Percentiles rank a stretch among this genome's conserved stretches.
Evolutionary conservation across 1,284 basidiomycete genomes (phyloP).

Genomic region (Vanrija pseudolonga): DNA sequence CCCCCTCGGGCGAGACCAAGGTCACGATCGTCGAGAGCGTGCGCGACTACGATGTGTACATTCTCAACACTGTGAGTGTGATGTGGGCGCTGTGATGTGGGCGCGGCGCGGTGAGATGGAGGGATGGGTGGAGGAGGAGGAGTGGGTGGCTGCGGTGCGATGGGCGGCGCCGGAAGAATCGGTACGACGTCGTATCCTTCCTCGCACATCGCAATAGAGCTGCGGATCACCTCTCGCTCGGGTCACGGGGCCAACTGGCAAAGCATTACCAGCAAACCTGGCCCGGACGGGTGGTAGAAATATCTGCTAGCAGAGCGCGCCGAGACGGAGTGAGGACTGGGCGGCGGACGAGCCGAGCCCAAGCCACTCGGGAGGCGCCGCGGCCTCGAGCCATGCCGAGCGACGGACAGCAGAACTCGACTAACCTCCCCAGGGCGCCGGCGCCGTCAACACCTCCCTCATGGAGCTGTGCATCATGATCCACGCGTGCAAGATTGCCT

Average conservation of each 20-base stretch:
- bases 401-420: too few species aligned
- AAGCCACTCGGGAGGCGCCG: constrained; percentile 24
- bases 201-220: too few species aligned
- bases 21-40: constrained; percentile 93
- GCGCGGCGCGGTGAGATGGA: too few species aligned
- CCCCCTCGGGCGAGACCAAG: constrained; percentile 86
- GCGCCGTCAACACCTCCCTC: constrained; percentile 72
- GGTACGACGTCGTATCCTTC: too few species aligned
- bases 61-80: constrained; percentile 76
- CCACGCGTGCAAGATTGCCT: constrained; percentile 97
- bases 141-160: too few species aligned
- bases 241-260: too few species aligned
- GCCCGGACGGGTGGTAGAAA: too few species aligned
- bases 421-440: constrained; percentile 34
- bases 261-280: too few species aligned
- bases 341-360: neutral
- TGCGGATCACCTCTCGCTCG: too few species aligned
- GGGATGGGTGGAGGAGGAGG: neutral
- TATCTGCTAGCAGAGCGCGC: constrained; percentile 4
- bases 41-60: constrained; percentile 98
- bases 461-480: constrained; percentile 99
- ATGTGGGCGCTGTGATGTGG: neutral
- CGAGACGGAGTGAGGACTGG: neutral
- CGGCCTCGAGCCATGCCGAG: neutral
- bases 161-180: too few species aligned